A percentile compares a stretch with the other conserved stretches of the same genome.
Evolutionary conservation across 306 rosid genomes (phyloP).

Genomic region (Medicago ruthenica): DNA sequence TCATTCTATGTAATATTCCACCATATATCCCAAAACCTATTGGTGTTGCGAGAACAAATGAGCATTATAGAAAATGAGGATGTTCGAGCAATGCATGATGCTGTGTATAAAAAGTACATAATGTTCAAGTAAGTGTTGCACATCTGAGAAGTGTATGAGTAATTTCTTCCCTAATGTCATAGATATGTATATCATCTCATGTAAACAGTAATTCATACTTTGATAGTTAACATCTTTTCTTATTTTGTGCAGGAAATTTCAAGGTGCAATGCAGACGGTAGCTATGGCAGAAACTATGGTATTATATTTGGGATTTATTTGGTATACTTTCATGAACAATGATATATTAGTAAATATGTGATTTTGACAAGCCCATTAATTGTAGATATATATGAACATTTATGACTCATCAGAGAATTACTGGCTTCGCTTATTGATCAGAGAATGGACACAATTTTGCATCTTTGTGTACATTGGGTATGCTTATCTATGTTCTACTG

Average conservation of each 20-base stretch:
- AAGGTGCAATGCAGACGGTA: slow-evolving; percentile 94
- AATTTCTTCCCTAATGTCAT: no score
- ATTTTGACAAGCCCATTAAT: slow-evolving; percentile 34
- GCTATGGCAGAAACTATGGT: slow-evolving; percentile 91
- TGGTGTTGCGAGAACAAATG: slow-evolving; percentile 74
- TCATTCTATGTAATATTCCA: slow-evolving; percentile 87
- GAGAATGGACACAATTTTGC: slow-evolving; percentile 92
- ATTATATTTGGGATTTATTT: slow-evolving; percentile 41
- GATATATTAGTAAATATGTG: not conserved
- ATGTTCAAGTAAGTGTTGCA: slow-evolving; percentile 79
- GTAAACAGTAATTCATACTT: slow-evolving; percentile 32
- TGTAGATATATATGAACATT: slow-evolving; percentile 80
- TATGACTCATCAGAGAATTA: slow-evolving; percentile 74
- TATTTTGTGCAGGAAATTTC: slow-evolving; percentile 72
- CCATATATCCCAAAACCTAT: slow-evolving; percentile 84
- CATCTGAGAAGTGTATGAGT: slow-evolving; percentile 18
- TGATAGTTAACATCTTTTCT: slow-evolving; percentile 37
- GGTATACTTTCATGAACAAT: slow-evolving; percentile 2
- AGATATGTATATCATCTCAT: not conserved
- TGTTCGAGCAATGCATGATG: slow-evolving; percentile 78
- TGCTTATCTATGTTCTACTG: slow-evolving; percentile 36
- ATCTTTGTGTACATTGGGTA: slow-evolving; percentile 94
- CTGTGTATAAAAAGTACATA: slow-evolving; percentile 78
- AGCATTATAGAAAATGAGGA: slow-evolving; percentile 76
- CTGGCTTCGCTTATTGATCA: slow-evolving; percentile 83